phyloP scores from a whole-genome alignment of 164 flowering plant genomes.

The Houttuynia cordata region DNA sequence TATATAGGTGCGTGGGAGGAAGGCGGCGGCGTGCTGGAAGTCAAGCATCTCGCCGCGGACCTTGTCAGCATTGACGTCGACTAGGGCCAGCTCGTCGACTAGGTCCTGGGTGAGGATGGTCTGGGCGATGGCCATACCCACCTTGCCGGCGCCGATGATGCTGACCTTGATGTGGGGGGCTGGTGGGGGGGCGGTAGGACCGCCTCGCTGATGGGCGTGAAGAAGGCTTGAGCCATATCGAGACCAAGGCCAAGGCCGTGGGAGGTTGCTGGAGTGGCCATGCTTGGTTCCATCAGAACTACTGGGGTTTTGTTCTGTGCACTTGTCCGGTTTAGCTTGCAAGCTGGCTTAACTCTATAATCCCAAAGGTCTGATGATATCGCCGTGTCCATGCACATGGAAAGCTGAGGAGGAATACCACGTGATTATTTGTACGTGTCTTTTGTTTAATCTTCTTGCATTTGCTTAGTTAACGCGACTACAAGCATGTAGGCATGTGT shows the following conservation, averaged over 20 bases:
- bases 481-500: no score
- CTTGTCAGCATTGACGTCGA: constrained; percentile 62
- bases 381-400: no score
- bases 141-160: constrained; percentile 62
- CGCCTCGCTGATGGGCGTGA: constrained; percentile 39
- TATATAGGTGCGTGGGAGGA: constrained; percentile 76
- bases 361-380: no score
- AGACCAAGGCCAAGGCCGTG: constrained; percentile 35
- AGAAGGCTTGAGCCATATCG: constrained; percentile 43
- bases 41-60: constrained; percentile 86
- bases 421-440: no score
- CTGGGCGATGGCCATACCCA: constrained; percentile 74
- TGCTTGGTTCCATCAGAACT: not conserved
- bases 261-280: not conserved
- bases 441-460: no score
- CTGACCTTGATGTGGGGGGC: constrained; percentile 61
- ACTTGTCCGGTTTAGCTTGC: no score
- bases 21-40: constrained; percentile 84
- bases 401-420: no score
- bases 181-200: constrained; percentile 39
- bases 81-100: constrained; percentile 64
- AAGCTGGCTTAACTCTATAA: no score
- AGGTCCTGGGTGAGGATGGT: constrained; percentile 77
- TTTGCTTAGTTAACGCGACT: no score
- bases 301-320: not conserved